Conservation (phyloP, 805 yeast genomes). For the Pichia eremophila region DNA sequence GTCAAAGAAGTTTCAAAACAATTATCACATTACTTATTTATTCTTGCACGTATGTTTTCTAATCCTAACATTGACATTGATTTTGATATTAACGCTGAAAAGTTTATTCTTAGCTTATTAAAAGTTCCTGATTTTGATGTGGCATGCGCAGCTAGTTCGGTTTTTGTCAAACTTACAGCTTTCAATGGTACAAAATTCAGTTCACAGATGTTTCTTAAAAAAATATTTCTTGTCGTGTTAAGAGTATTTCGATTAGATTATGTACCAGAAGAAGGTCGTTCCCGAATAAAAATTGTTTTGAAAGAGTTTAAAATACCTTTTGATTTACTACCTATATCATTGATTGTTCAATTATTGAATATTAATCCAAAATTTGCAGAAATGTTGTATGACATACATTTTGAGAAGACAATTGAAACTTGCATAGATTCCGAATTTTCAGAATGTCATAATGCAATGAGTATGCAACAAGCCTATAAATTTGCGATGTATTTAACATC, state of each 20-base stretch:
- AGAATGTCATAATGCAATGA: not conserved
- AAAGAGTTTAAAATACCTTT: not conserved
- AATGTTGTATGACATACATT: constrained; percentile 1
- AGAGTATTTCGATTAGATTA: not conserved
- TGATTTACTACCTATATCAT: constrained; percentile 1
- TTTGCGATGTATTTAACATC: constrained; percentile 12
- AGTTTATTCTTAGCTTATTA: not conserved
- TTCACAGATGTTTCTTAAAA: not conserved
- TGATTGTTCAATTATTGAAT: not conserved
- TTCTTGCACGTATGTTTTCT: constrained; percentile 1
- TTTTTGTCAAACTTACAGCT: not conserved
- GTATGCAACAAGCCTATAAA: not conserved
- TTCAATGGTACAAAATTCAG: too few relatives aligned
- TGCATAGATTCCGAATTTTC: not conserved
- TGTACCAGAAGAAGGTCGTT: too few relatives aligned
- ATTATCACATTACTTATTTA: constrained; percentile 1
- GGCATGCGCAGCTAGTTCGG: not conserved
- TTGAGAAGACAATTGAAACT: not conserved
- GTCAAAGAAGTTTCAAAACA: not conserved
- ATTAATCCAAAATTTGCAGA: not conserved
- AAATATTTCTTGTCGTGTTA: not conserved
- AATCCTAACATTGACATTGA: not conserved
- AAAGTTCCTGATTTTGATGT: not conserved
- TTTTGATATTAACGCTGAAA: not conserved
- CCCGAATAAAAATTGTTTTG: not conserved